Base-by-base conservation (phyloP, 2,329 filamentous ascomycete genomes). In the Tetracladium maxilliforme region DNA sequence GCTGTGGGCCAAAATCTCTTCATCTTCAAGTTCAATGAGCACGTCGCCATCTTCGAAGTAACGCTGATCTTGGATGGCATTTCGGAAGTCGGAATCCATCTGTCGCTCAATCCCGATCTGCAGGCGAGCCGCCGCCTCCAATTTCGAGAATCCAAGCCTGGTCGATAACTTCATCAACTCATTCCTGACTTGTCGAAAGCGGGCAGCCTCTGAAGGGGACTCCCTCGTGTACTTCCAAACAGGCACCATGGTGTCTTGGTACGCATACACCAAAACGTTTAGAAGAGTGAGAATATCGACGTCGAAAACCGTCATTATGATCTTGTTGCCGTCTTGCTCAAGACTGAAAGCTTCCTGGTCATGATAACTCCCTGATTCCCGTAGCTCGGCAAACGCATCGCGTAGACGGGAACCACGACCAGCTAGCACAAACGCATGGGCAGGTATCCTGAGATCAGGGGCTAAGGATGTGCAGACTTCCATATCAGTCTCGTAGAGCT, bases 141-240 rank as follows among this genome's bases (percentile, higher is more conserved):
- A 57, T 16, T 65, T 69, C 10, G 53, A 48, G 46, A 95, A 61
- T 10, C 76, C 70, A 2, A 95, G 59, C 28, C 66, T 65, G 2
- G 68, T 68, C 7, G 81, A 77, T n/a, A 86, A 39, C 35, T 73
- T 87, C 75, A 93, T 90, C n/a, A 95, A 55, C 42, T 95, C 87
- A 1, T 60, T 64, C 12, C 87, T 74, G 11, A 92, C 64, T 40
- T 86, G 73, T 14, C 84, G 77, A 45, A 83, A 92, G 20, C 79
- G 65, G 37, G 68, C 64, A 1, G 80, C 75, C 43, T 76, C 56
- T 8, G 67, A 54, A 4, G 73, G 67, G 12, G 70, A 65, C 28
- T 42, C 33, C 6, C 65, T 69, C 5, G 75, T 75, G 33, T 78
- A 74, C 35, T 86, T 80, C 90, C 90, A 95, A 11, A 86, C 78